phyloP scores from a whole-genome alignment of 2,329 filamentous ascomycete species.

The Sporothrix phasma region DNA sequence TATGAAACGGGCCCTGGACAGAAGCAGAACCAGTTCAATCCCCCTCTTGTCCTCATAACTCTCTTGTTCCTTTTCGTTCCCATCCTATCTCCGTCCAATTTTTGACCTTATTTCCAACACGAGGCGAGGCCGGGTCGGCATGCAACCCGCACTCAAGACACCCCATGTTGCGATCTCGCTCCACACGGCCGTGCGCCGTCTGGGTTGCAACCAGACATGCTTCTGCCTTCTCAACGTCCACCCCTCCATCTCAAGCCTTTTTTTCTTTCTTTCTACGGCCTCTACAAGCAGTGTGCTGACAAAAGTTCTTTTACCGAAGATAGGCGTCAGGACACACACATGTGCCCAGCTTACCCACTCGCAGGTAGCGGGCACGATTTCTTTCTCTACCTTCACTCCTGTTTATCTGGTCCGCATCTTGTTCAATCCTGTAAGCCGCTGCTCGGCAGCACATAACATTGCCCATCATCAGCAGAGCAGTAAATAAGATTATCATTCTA shows the following conservation, averaged over 20 bases:
- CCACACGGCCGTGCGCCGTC: not conserved
- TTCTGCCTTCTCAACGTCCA: no score
- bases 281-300: no score
- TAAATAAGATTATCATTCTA: not conserved
- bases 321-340: no score
- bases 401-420: not conserved
- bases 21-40: not conserved
- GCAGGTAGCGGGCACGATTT: not conserved
- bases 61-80: not conserved
- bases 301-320: no score
- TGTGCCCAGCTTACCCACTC: not conserved
- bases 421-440: no score
- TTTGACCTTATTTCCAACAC: not conserved
- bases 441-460: no score
- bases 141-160: not conserved
- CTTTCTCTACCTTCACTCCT: not conserved
- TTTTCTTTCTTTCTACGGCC: no score
- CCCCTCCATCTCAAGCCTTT: not conserved
- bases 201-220: not conserved
- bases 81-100: not conserved
- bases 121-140: not conserved
- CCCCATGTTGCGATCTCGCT: constrained; percentile 1
- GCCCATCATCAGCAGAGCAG: no score
- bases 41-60: not conserved
- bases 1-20: not conserved